These are phyloP conservation scores for Bocquillonia castaneifolia DNA, from an alignment of 441 rosid species.

Conservation along the genomic window DNA sequence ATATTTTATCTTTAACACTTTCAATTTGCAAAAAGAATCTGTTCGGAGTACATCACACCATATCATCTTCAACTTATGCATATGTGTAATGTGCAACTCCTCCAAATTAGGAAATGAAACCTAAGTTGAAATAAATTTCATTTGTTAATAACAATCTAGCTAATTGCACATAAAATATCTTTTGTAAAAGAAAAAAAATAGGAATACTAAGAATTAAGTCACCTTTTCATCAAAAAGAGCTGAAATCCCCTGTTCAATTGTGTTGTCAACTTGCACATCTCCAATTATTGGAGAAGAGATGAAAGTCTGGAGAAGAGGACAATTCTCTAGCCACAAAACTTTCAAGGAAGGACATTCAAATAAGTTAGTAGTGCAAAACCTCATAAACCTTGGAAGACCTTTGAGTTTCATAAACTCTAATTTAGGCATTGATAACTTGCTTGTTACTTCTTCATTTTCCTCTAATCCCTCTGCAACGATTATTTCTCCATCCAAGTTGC, in stretches of 20 bases:
- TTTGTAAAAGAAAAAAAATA: no score
- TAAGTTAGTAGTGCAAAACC: slow-evolving; percentile 10
- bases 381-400: slow-evolving; percentile 17
- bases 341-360: slow-evolving; percentile 9
- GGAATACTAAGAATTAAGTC: not conserved
- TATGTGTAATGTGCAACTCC: not conserved
- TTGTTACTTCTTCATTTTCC: not conserved
- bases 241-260: not conserved
- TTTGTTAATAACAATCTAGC: no score
- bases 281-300: not conserved
- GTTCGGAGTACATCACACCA: slow-evolving; percentile 11
- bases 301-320: not conserved
- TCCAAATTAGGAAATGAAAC: slow-evolving; percentile 20
- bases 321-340: not conserved
- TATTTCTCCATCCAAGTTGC: not conserved
- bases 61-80: slow-evolving; percentile 19
- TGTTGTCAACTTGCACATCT: not conserved
- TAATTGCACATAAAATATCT: no score
- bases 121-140: not conserved
- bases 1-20: not conserved
- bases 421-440: not conserved
- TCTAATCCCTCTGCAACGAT: not conserved
- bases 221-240: not conserved
- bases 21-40: slow-evolving; percentile 18
- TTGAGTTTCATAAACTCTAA: not conserved